Evolutionary conservation across 805 yeast species (phyloP).

Genomic region (Yarrowia alimentaria): DNA sequence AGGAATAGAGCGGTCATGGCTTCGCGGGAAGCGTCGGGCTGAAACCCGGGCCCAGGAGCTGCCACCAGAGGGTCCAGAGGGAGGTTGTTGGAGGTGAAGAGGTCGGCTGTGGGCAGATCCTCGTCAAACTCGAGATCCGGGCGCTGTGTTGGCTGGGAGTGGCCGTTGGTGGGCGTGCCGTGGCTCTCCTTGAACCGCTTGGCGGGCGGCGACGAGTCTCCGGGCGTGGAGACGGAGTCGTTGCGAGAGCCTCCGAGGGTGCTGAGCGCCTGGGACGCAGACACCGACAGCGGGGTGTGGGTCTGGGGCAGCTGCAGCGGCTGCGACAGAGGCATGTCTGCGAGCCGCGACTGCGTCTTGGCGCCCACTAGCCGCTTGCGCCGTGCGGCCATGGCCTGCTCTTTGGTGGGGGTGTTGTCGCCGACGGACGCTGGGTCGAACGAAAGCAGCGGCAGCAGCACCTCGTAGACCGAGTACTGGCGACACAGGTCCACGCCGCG

Average conservation of each 20-base stretch:
- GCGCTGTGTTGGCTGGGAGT: neutral
- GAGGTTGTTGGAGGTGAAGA: slow-evolving; percentile 9
- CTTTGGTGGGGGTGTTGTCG: slow-evolving; percentile 48
- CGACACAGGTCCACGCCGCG: slow-evolving; percentile 58
- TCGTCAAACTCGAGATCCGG: slow-evolving; percentile 10
- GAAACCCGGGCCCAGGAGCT: too few relatives aligned
- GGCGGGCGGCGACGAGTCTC: slow-evolving; percentile 16
- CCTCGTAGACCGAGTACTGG: slow-evolving; percentile 57
- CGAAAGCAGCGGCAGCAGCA: slow-evolving; percentile 50
- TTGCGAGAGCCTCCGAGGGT: neutral
- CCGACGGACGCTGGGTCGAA: slow-evolving; percentile 44
- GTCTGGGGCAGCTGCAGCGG: slow-evolving; percentile 27
- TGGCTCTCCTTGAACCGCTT: slow-evolving; percentile 23
- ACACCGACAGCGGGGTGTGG: slow-evolving; percentile 32
- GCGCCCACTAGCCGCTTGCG: slow-evolving; percentile 33
- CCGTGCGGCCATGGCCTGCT: slow-evolving; percentile 46
- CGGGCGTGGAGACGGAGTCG: too few relatives aligned
- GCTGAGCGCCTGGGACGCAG: slow-evolving; percentile 32
- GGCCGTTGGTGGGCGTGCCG: neutral
- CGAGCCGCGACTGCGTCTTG: slow-evolving; percentile 17
- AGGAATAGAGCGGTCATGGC: slow-evolving; percentile 53
- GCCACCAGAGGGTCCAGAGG: slow-evolving; percentile 52
- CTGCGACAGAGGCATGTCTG: slow-evolving; percentile 35
- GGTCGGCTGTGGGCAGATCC: slow-evolving; percentile 29
- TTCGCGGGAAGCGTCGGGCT: slow-evolving; percentile 44